Base-by-base conservation (phyloP, 1,284 basidiomycete genomes). In the Ganoderma boninense region DNA sequence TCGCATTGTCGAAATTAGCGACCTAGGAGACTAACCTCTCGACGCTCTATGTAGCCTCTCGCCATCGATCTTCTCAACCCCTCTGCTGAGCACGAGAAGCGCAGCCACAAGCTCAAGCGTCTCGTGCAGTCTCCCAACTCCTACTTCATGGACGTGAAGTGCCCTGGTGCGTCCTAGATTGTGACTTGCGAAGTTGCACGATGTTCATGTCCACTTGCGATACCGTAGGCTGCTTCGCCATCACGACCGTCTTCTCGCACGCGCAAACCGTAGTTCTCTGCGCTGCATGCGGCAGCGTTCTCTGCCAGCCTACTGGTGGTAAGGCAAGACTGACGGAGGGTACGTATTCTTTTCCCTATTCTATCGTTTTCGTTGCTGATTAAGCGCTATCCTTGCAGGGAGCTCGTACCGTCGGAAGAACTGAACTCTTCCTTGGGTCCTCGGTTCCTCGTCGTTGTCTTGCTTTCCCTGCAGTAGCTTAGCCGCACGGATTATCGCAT, bases 141-240 rank as follows among this genome's bases (percentile, higher is more conserved):
- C 61, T 99, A 97, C 88, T 99, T 99, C 88, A 99, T 99, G 98
- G 98, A 99, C 83, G 97, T 99, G 80, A 99, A 99, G 87, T 99
- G 97, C 88, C 94, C 97, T 80, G 95, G 96, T 94, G 71, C 74
- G 89, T 84, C n/a, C 10, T 32, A 60, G n/a, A 23, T 8, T 11
- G 43, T 6, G 14, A 4, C 2, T 26, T n/a, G 0, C 42, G 23
- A 54, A 44, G 8, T 11, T 8, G 29, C 23, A 2, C 20, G 11
- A n/a, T 29, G 23, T 43, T 67, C 70, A 61, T 66, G 44, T 32
- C 65, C 16, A 16, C 18, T 44, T 67, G 44, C 44, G 23, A 62
- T 11, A 23, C 62, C n/a, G 5, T 66, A 94, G 95, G 95, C 74
- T 97, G 96, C 89, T 97, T 97, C 82, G 91, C 93, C 79, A 97